Evolutionary conservation across 306 rosid species (phyloP).

Genomic region (Fragaria nilgerrensis): DNA sequence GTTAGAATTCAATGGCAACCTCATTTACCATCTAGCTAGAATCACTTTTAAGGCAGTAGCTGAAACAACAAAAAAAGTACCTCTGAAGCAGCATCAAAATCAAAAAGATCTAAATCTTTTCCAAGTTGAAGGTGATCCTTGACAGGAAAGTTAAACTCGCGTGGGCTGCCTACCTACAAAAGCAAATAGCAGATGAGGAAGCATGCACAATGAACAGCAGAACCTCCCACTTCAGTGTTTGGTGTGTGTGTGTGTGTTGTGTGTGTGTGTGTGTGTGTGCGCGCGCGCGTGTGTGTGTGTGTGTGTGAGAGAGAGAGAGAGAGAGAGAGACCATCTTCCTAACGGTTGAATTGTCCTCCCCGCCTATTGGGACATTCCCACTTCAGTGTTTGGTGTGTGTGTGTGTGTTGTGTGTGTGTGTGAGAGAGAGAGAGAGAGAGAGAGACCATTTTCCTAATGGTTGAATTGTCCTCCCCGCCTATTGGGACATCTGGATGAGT

Average conservation of each 20-base stretch:
- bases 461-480: conserved; percentile 85
- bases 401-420: no score
- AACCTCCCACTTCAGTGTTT: background rate
- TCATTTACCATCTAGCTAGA: conserved; percentile 13
- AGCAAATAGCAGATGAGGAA: conserved; percentile 14
- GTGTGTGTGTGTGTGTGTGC: background rate
- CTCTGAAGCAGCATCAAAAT: conserved; percentile 97
- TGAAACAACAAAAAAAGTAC: conserved; percentile 41
- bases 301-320: background rate
- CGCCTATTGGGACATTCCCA: no score
- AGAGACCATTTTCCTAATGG: conserved; percentile 60
- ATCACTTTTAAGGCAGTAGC: conserved; percentile 30
- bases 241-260: no score
- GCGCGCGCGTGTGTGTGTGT: no score
- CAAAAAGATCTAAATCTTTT: conserved; percentile 79
- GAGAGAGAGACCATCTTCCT: no score
- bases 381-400: no score
- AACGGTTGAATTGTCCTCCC: no score
- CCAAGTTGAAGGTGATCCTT: conserved; percentile 95
- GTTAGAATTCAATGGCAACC: background rate
- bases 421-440: conserved; percentile 2
- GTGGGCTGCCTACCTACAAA: conserved; percentile 66
- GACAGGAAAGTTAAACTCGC: conserved; percentile 61
- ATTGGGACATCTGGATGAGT: conserved; percentile 87
- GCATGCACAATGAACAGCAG: conserved; percentile 15